phyloP scores from a whole-genome alignment of 148 eudicot genomes.

The Pouteria glomerata region DNA sequence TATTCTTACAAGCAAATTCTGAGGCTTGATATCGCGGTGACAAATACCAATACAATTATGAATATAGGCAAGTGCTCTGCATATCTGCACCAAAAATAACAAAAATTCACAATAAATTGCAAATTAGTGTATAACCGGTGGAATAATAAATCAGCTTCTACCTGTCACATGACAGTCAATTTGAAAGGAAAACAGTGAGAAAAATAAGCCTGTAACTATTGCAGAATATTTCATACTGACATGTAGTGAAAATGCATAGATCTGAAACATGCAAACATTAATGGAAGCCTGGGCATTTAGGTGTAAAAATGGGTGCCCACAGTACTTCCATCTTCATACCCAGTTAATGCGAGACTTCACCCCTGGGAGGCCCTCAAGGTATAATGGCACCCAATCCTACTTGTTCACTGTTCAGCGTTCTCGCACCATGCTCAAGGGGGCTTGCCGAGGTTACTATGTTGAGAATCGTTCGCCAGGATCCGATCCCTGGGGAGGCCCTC shows the following conservation, averaged over 20 bases:
- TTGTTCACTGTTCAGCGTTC: too few species aligned
- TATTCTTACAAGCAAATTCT: slow-evolving; percentile 81
- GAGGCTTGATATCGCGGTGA: slow-evolving; percentile 97
- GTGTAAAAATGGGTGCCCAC: too few species aligned
- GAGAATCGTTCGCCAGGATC: background rate
- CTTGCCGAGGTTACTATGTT: slow-evolving; percentile 32
- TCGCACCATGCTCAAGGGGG: too few species aligned
- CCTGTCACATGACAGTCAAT: too few species aligned
- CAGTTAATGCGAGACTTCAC: too few species aligned
- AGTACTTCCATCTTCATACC: too few species aligned
- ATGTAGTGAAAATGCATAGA: slow-evolving; percentile 69
- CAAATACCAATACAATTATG: slow-evolving; percentile 90
- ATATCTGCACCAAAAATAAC: slow-evolving; percentile 50
- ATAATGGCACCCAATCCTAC: too few species aligned
- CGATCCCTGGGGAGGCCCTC: background rate
- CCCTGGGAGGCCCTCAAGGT: too few species aligned
- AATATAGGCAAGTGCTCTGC: slow-evolving; percentile 85
- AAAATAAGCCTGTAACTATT: slow-evolving; percentile 6
- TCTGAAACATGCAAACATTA: slow-evolving; percentile 64
- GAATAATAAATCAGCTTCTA: too few species aligned
- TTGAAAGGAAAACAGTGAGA: background rate
- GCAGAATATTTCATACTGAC: background rate
- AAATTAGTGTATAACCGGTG: slow-evolving; percentile 18
- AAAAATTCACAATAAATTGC: background rate
- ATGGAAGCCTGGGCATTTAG: slow-evolving; percentile 61